Evolutionary conservation across 768 basidiomycete genomes (phyloP), one percentile per base, ranked within the genome.

Genomic region (Crepidotus variabilis): DNA sequence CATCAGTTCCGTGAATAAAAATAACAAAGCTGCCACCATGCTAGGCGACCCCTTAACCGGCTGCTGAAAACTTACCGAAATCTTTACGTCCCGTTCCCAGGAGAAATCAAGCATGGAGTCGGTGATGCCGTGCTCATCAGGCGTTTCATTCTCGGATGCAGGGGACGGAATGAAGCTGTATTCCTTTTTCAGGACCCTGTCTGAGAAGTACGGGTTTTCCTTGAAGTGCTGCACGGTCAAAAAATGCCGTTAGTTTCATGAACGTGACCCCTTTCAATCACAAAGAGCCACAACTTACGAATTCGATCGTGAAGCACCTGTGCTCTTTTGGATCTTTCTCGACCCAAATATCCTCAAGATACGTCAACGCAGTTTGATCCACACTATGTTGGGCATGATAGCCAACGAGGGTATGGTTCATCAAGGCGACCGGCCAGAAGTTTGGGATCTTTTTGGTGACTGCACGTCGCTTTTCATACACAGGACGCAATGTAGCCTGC

Each of bases 271-370:
- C 46, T 36, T 21, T 45, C 43, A 56, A 13, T 50, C 33, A n/a
- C 35, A 24, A 32, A 34, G 13, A 47, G 54, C 20, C 53, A 16
- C 35, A 32, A 84, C 94, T 66, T 71, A 95, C 94, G 73, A 97
- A 93, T 77, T 94, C 88, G 54, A 96, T 71, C 50, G 86, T 88
- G 75, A 87, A 96, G 66, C 86, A 87, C 63, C 94, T 76, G 55
- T 86, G 85, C 69, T 97, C 94, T 45, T 72, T 70, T 43, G 78
- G 64, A 67, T 95, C 86, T 54, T 90, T 84, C 56, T 74, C 78
- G 35, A 96, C 75, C 90, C 93, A 94, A 20, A 97, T 62, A 64
- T 96, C 92, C 66, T 92, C 87, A 57, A 95, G 76, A 69, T 88
- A 91, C 69, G 81, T 86, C 72, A 97, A 71, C 11, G 94, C 94